phyloP scores from a whole-genome alignment of 108 stramenopile genomes.

The Pelagomonas calceolata region DNA sequence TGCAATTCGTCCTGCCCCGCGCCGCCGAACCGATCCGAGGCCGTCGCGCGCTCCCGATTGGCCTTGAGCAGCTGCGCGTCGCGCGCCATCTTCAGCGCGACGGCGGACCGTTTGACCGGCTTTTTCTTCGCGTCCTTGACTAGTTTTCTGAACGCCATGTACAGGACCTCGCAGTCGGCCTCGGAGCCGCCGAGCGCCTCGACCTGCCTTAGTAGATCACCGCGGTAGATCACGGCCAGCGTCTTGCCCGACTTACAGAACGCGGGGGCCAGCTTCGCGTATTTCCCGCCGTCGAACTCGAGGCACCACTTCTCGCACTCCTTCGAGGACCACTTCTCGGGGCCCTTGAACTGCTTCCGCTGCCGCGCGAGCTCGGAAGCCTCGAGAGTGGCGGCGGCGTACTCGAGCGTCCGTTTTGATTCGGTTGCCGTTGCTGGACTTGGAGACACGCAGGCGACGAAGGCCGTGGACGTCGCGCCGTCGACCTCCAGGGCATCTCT shows the following conservation, averaged over 20 bases:
- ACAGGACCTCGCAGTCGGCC: neutral
- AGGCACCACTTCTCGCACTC: neutral
- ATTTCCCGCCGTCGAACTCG: neutral
- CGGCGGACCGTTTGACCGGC: too few species aligned
- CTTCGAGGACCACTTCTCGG: neutral
- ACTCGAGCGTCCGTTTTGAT: neutral
- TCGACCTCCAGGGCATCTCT: neutral
- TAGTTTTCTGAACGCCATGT: neutral
- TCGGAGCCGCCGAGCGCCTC: neutral
- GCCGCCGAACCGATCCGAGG: too few species aligned
- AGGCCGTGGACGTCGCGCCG: neutral
- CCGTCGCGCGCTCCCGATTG: too few species aligned
- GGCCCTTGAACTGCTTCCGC: neutral
- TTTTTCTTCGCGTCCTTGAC: neutral
- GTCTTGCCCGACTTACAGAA: neutral
- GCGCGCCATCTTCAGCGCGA: too few species aligned
- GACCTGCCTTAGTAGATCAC: neutral
- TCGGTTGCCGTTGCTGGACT: neutral
- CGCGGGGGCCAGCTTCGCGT: neutral
- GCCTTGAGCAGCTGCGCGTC: too few species aligned
- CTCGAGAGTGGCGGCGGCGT: neutral
- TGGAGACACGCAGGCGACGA: neutral
- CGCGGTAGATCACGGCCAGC: neutral
- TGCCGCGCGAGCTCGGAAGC: neutral
- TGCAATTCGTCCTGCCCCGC: too few species aligned